Evolutionary conservation across 2,329 filamentous ascomycete genomes (phyloP).

Genomic region (Aspergillus ochraceoroseus): DNA sequence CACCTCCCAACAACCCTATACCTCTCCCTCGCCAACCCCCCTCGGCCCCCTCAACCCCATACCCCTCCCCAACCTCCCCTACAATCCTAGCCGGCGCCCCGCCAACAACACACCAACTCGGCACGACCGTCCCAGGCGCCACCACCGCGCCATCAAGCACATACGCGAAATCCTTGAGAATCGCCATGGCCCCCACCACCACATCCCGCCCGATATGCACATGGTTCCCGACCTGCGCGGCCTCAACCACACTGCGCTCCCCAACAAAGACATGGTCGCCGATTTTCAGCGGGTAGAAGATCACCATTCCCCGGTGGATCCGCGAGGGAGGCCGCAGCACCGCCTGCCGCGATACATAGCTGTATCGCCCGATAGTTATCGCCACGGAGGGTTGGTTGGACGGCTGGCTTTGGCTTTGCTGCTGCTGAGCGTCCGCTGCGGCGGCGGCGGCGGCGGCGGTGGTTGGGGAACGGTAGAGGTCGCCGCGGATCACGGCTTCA

Average conservation of each 20-base stretch:
- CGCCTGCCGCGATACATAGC: constrained; percentile 73
- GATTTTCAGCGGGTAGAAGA: constrained; percentile 78
- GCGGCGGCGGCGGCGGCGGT: constrained; percentile 36
- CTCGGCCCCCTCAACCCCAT: constrained; percentile 45
- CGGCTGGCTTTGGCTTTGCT: constrained; percentile 24
- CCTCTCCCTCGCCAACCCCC: constrained; percentile 43
- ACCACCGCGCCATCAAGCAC: constrained; percentile 81
- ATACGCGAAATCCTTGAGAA: constrained; percentile 89
- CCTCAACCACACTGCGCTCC: constrained; percentile 68
- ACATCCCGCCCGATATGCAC: constrained; percentile 76
- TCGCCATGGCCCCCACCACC: constrained; percentile 77
- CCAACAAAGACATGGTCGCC: constrained; percentile 93
- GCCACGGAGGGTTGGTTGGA: constrained; percentile 41
- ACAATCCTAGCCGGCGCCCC: constrained; percentile 74
- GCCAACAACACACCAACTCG: constrained; percentile 86
- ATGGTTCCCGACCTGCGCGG: constrained; percentile 76
- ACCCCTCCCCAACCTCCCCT: constrained; percentile 61
- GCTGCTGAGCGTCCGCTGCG: constrained; percentile 12
- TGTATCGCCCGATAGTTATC: constrained; percentile 86
- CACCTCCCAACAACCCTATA: constrained; percentile 39
- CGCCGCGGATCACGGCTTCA: constrained; percentile 88
- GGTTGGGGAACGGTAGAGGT: constrained; percentile 57
- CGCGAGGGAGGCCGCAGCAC: constrained; percentile 78
- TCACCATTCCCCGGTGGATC: constrained; percentile 63
- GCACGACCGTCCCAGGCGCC: constrained; percentile 83